Evolutionary conservation across 2,329 filamentous ascomycete species (phyloP).

Genomic region (Dactylellina parvicollis): DNA sequence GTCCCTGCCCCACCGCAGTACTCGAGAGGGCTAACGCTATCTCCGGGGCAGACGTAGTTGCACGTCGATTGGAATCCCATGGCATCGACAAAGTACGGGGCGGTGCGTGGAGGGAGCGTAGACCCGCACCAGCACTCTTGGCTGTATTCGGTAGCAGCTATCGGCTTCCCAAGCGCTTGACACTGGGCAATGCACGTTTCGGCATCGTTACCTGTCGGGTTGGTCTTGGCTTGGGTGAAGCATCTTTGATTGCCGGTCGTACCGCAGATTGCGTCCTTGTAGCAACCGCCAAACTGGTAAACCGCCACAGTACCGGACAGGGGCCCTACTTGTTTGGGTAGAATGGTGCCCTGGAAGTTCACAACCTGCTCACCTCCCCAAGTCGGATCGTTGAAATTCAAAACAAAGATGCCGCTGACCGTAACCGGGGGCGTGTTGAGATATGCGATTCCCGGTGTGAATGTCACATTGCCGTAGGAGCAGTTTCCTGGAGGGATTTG

Average conservation of each 20-base stretch:
- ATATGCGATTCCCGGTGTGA: constrained; percentile 55
- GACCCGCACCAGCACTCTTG: constrained; percentile 66
- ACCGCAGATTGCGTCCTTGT: constrained; percentile 67
- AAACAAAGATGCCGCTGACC: constrained; percentile 61
- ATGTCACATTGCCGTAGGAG: constrained; percentile 59
- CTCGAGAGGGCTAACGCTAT: constrained; percentile 64
- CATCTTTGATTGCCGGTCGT: constrained; percentile 68
- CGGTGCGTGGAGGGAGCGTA: constrained; percentile 61
- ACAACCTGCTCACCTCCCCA: constrained; percentile 67
- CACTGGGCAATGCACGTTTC: constrained; percentile 65
- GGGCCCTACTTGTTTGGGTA: constrained; percentile 65
- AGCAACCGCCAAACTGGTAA: constrained; percentile 60
- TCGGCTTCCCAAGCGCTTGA: constrained; percentile 60
- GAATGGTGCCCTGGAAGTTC: constrained; percentile 66
- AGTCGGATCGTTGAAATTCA: constrained; percentile 68
- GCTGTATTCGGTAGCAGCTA: constrained; percentile 67
- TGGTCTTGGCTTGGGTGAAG: constrained; percentile 63
- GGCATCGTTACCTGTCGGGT: constrained; percentile 62
- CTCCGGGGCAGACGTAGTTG: constrained; percentile 55
- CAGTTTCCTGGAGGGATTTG: constrained; percentile 59
- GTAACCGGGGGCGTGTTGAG: constrained; percentile 53
- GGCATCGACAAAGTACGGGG: constrained; percentile 22
- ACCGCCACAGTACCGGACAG: constrained; percentile 64
- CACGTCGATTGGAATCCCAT: constrained; percentile 61
- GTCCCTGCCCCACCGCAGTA: constrained; percentile 67